These are phyloP conservation scores for Pseudogymnoascus sp. DNA, from an alignment of 2,329 filamentous ascomycete species.

Conservation along the genomic window DNA sequence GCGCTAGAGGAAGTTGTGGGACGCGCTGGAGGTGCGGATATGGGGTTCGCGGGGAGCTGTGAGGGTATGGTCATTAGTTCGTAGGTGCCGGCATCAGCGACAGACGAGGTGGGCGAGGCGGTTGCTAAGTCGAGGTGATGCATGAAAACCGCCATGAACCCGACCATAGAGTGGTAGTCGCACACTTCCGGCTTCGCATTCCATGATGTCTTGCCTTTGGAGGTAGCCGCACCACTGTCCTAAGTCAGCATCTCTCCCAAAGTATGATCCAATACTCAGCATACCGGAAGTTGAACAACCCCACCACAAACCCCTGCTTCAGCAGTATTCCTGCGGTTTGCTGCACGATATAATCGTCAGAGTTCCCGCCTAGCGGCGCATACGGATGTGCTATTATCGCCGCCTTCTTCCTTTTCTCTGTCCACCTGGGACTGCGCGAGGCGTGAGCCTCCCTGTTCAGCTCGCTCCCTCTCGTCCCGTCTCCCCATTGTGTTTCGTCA, in stretches of 20 bases:
- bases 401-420: conserved; percentile 32
- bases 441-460: background rate
- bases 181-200: conserved; percentile 69
- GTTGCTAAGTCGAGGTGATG: conserved; percentile 28
- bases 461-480: background rate
- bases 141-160: conserved; percentile 69
- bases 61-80: conserved; percentile 21
- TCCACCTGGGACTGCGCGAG: conserved; percentile 18
- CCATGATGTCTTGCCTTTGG: conserved; percentile 78
- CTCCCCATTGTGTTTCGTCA: background rate
- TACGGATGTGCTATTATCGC: conserved; percentile 85
- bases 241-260: conserved; percentile 9
- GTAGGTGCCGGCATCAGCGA: conserved; percentile 16
- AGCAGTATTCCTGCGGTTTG: conserved; percentile 53
- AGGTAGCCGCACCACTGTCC: conserved; percentile 64
- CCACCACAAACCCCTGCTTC: conserved; percentile 64
- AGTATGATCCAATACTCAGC: conserved; percentile 14
- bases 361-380: conserved; percentile 75
- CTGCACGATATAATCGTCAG: conserved; percentile 70
- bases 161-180: conserved; percentile 78
- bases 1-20: background rate
- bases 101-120: conserved; percentile 10
- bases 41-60: conserved; percentile 12
- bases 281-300: conserved; percentile 87
- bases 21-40: background rate